Percentiles rank a stretch among this genome's conserved stretches.
These are phyloP conservation scores for Blastocystis sp. DNA, from an alignment of 352 stramenopile genomes.

Conservation along the genomic window DNA sequence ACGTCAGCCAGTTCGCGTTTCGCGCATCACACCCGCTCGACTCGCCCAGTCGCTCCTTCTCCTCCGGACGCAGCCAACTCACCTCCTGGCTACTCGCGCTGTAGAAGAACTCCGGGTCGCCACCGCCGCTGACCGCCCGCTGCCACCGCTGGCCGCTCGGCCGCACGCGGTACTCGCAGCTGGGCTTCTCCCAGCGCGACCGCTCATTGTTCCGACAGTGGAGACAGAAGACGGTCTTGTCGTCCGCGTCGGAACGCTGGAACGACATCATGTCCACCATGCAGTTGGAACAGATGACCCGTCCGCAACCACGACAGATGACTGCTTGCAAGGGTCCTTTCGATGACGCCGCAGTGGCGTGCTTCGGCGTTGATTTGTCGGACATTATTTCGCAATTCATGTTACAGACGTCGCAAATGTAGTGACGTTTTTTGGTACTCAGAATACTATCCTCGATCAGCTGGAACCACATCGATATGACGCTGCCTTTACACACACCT, in stretches of 20 bases:
- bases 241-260: background rate
- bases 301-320: constrained; percentile 23
- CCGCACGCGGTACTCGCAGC: background rate
- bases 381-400: constrained; percentile 20
- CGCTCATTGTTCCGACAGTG: constrained; percentile 8
- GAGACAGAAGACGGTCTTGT: constrained; percentile 33
- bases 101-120: background rate
- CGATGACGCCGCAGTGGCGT: too few species aligned
- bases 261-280: background rate
- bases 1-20: background rate
- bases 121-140: background rate
- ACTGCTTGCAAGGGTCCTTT: background rate
- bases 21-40: background rate
- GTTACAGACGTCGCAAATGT: constrained; percentile 13
- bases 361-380: background rate
- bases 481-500: background rate
- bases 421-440: background rate
- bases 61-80: background rate
- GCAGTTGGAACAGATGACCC: constrained; percentile 24
- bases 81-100: constrained; percentile 1
- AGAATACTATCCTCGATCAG: background rate
- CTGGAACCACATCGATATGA: constrained; percentile 4
- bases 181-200: background rate
- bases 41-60: background rate
- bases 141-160: background rate